Evolutionary conservation across 2,329 filamentous ascomycete species (phyloP), one percentile per base, ranked within the genome.

Genomic region (Hypoxylon sp.): DNA sequence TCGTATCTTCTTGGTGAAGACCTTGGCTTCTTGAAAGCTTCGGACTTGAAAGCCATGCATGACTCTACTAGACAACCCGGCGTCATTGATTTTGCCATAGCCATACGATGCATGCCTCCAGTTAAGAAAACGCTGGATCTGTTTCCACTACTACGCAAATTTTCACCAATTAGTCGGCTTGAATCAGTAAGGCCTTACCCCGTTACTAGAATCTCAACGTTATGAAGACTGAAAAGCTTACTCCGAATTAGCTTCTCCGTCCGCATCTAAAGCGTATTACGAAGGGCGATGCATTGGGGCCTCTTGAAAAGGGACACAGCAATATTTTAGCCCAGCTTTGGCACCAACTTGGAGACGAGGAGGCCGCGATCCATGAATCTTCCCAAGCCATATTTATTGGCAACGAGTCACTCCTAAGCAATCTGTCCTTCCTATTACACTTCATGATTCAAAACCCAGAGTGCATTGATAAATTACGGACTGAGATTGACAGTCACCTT

Each of bases 361-460:
- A 47, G 26, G 35, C 26, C 10, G 54, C 24, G 19, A 26, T 57
- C 22, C 14, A 44, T 11, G 54, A 57, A 19, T 19, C 39, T n/a
- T 10, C 42, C 10, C 54, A 57, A 47, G 54, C 54, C n/a, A 35
- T 57, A 9, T 57, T 57, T 42, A 57, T 57, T 6, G 54, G 54
- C n/a, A 47, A 47, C 39, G 54, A 57, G 26, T 57, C 54, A 9
- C 39, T 57, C 6, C 31, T 57, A 14, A 57, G 54, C 26, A 57
- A 57, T 17, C 37, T 57, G 10, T 35, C 54, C 2, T 57, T 33
- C 14, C 17, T 57, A n/a, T 11, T 57, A 24, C 26, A 57, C n/a
- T 14, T 24, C 13, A 47, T 57, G 54, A 47, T 57, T 5, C 39
- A 57, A 24, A 57, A 47, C 29, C 54, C 54, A 3, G 54, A 57